These are phyloP conservation scores for Epichloe scottii DNA, from an alignment of 2,329 filamentous ascomycete genomes.

Conservation along the genomic window DNA sequence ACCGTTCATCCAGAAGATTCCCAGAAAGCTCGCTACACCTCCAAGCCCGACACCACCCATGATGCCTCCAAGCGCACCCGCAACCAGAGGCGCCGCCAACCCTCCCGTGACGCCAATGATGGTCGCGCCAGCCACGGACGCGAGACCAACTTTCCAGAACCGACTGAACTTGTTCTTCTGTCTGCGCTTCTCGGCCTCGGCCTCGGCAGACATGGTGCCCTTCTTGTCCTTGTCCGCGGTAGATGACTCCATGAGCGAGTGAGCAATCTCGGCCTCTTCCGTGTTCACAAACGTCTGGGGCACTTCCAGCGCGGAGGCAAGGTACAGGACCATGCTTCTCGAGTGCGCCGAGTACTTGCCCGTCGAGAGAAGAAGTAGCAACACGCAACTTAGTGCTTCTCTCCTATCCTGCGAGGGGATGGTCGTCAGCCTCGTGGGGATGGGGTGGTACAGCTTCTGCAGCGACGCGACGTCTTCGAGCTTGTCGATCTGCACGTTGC, in stretches of 20 bases:
- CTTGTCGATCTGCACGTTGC: slow-evolving; percentile 20
- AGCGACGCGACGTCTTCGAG: slow-evolving; percentile 30
- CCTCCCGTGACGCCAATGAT: slow-evolving; percentile 87
- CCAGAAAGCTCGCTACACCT: slow-evolving; percentile 74
- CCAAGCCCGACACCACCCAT: slow-evolving; percentile 79
- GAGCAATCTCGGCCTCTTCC: slow-evolving; percentile 65
- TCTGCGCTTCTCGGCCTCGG: slow-evolving; percentile 60
- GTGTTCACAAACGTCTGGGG: slow-evolving; percentile 47
- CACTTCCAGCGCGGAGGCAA: slow-evolving; percentile 55
- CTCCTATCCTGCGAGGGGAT: slow-evolving; percentile 45
- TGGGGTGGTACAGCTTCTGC: slow-evolving; percentile 39
- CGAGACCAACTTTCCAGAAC: slow-evolving; percentile 84
- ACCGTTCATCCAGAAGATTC: slow-evolving; percentile 74
- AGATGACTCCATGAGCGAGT: slow-evolving; percentile 57
- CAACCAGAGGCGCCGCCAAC: slow-evolving; percentile 77
- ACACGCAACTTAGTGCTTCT: slow-evolving; percentile 54
- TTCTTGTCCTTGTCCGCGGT: slow-evolving; percentile 27
- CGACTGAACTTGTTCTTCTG: slow-evolving; percentile 58
- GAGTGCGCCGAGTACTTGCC: slow-evolving; percentile 68
- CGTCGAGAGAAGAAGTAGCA: slow-evolving; percentile 58
- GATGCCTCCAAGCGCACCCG: slow-evolving; percentile 70
- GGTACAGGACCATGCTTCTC: slow-evolving; percentile 52
- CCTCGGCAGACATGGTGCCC: slow-evolving; percentile 55
- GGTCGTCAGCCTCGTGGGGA: slow-evolving; percentile 40
- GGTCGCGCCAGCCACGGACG: slow-evolving; percentile 76